These are phyloP conservation scores for Aspergillus bertholletiae DNA, from an alignment of 495 filamentous ascomycete genomes.

Conservation along the genomic window DNA sequence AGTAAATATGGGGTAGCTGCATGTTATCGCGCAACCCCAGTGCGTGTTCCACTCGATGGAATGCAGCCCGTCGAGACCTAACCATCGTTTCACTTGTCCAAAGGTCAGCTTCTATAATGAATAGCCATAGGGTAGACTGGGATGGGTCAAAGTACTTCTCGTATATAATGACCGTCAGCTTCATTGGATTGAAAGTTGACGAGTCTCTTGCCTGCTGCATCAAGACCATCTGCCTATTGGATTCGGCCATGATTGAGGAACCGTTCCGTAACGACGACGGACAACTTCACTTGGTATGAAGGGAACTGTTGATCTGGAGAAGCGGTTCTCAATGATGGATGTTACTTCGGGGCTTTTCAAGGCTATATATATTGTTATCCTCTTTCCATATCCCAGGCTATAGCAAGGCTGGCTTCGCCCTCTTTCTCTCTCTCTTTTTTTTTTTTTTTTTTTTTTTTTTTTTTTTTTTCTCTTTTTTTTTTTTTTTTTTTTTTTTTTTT, in stretches of 20 bases:
- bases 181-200: background rate
- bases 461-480: too few relatives aligned
- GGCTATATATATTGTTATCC: too few relatives aligned
- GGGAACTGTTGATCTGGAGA: background rate
- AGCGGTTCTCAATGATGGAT: too few relatives aligned
- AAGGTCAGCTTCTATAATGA: background rate
- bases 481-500: too few relatives aligned
- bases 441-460: too few relatives aligned
- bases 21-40: constrained; percentile 1
- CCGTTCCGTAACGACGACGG: background rate
- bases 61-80: background rate
- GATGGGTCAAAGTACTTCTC: background rate
- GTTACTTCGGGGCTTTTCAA: too few relatives aligned
- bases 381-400: too few relatives aligned
- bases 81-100: background rate
- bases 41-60: background rate
- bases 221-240: background rate
- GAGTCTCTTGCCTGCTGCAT: background rate
- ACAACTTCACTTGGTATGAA: background rate
- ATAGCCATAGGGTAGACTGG: background rate
- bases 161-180: background rate
- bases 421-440: too few relatives aligned
- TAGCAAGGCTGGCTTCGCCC: too few relatives aligned
- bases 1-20: background rate
- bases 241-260: background rate